A percentile compares a stretch with the other conserved stretches of the same genome.
Evolutionary conservation across 2,329 filamentous ascomycete species (phyloP).

Genomic region (Paecilomyces formosus): DNA sequence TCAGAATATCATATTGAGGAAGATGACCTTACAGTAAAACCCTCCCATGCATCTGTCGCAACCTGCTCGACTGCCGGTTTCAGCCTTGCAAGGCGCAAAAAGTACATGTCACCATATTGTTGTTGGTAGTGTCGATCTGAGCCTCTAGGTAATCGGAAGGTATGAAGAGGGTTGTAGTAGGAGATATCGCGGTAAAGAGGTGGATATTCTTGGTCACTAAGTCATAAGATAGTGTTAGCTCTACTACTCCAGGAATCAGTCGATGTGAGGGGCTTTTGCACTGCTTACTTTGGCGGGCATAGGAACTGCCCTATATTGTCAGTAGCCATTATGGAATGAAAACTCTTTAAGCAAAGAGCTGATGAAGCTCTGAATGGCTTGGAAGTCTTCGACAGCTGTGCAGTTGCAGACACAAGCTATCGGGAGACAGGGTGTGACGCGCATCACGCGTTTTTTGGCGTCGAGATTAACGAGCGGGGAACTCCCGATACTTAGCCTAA

Average conservation of each 20-base stretch:
- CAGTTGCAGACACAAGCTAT: neutral
- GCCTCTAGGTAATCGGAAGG: conserved; percentile 63
- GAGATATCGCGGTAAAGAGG: conserved; percentile 48
- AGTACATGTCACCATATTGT: conserved; percentile 98
- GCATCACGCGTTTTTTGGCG: conserved; percentile 6
- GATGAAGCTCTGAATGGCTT: neutral
- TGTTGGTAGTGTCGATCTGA: conserved; percentile 70
- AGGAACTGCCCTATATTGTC: conserved; percentile 16
- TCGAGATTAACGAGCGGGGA: neutral
- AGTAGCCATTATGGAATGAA: conserved; percentile 9
- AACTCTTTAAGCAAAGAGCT: neutral
- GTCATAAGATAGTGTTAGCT: conserved; percentile 2
- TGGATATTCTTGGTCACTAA: conserved; percentile 30
- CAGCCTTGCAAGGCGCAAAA: conserved; percentile 77
- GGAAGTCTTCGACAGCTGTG: neutral
- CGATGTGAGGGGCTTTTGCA: neutral
- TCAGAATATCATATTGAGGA: neutral
- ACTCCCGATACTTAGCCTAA: conserved; percentile 4
- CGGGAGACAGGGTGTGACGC: conserved; percentile 2
- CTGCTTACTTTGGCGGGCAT: conserved; percentile 20
- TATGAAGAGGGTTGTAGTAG: conserved; percentile 65
- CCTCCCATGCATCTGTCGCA: conserved; percentile 69
- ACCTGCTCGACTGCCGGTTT: conserved; percentile 73
- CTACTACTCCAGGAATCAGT: neutral
- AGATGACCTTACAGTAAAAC: conserved; percentile 48